Percentiles rank a stretch among this genome's conserved stretches.
Evolutionary conservation across 2,329 filamentous ascomycete species (phyloP).

Genomic region (Alternaria panax): DNA sequence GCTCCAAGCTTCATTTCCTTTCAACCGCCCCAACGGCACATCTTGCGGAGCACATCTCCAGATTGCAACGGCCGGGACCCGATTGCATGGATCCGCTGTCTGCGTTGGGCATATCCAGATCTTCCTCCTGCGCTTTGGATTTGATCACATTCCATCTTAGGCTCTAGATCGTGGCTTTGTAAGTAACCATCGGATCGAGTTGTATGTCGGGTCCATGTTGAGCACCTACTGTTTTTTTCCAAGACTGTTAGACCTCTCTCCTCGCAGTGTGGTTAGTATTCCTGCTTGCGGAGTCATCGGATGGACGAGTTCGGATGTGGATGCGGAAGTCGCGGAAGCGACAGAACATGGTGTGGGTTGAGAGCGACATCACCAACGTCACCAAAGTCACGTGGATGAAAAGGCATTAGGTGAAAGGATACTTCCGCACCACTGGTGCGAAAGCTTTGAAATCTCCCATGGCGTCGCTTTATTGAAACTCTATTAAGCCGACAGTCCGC

Average conservation of each 20-base stretch:
- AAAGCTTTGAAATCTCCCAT: neutral
- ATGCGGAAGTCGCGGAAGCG: neutral
- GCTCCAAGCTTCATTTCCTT: constrained; percentile 8
- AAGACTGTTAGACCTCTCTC: neutral
- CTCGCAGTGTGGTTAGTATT: neutral
- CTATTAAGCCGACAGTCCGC: neutral
- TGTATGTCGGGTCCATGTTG: neutral
- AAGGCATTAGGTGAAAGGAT: neutral
- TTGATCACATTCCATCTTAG: neutral
- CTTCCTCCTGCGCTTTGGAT: neutral
- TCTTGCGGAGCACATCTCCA: constrained; percentile 1
- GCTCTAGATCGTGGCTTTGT: neutral
- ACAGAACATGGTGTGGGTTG: neutral
- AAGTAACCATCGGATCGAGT: neutral
- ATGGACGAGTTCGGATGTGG: neutral
- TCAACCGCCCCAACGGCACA: constrained; percentile 15
- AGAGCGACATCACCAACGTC: neutral
- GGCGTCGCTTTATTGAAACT: neutral
- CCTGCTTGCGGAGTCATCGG: no score
- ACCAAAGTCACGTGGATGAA: neutral
- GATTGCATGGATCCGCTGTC: constrained; percentile 1
- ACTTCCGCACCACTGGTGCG: neutral
- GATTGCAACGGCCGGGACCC: neutral
- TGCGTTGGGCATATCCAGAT: neutral
- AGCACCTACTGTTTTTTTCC: neutral